These are phyloP conservation scores for Cerrena zonata DNA, from an alignment of 1,284 basidiomycete species.

Conservation along the genomic window DNA sequence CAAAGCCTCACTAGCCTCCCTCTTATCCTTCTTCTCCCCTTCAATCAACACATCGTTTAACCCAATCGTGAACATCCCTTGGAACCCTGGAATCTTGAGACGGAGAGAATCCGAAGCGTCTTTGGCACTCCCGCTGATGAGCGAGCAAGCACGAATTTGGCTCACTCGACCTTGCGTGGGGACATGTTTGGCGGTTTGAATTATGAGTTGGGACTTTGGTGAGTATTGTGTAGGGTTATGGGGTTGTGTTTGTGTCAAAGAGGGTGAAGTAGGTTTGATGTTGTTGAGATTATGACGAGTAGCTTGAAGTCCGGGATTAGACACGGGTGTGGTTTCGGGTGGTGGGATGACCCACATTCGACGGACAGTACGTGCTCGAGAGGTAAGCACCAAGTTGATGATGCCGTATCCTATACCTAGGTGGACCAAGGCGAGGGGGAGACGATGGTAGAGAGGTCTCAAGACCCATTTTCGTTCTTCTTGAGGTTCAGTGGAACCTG, in stretches of 20 bases:
- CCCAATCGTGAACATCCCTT: slow-evolving; percentile 38
- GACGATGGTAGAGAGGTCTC: slow-evolving; percentile 35
- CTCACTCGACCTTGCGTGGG: slow-evolving; percentile 30
- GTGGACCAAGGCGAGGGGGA: slow-evolving; percentile 27
- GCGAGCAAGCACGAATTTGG: slow-evolving; percentile 28
- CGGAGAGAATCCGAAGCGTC: slow-evolving; percentile 30
- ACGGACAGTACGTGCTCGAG: slow-evolving; percentile 33
- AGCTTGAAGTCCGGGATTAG: not conserved
- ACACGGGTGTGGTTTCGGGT: not conserved
- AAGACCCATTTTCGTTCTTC: slow-evolving; percentile 18
- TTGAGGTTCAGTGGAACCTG: slow-evolving; percentile 8
- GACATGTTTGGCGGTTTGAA: slow-evolving; percentile 36
- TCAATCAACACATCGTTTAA: slow-evolving; percentile 13
- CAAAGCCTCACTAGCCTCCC: not conserved
- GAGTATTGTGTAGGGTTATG: not conserved
- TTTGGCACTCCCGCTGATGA: slow-evolving; percentile 29
- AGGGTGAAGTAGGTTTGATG: slow-evolving; percentile 7
- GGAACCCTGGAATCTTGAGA: slow-evolving; percentile 31
- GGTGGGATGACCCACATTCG: slow-evolving; percentile 30
- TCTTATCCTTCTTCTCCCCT: not conserved
- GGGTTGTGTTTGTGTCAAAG: slow-evolving; percentile 8
- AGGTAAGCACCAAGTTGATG: slow-evolving; percentile 29
- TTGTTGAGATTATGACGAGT: not conserved
- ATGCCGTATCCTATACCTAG: slow-evolving; percentile 30
- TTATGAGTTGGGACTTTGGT: slow-evolving; percentile 25